Base-by-base conservation (phyloP, 2,329 filamentous ascomycete species). In the Ophiostoma montium region DNA sequence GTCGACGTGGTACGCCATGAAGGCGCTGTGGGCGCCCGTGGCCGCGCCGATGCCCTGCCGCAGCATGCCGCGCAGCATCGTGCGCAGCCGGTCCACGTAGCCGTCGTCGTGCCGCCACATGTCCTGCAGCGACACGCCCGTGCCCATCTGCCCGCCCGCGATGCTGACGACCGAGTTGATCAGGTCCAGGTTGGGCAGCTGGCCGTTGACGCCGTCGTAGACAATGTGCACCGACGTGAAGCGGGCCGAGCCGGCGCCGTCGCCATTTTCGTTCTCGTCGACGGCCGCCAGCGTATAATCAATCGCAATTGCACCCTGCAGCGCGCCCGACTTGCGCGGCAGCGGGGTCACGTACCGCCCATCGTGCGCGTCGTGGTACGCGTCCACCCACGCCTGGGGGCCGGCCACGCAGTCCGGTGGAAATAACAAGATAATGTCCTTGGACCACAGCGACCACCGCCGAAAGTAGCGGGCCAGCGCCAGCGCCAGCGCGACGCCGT, bases 1-100 rank as follows among this genome's bases (percentile, higher is more conserved):
- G 62, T 98, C 92, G 53, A 98, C 85, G 58, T 96, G 92, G 62
- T 98, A 98, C 0, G 92, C 88, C 60, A 98, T 95, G 63, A 98
- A 98, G 57, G 84, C 84, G 63, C 87, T 95, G 63, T 98, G 92
- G 2, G 90, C 83, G 5, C 92, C 92, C 5, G 86, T 87, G 5
- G 88, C 85, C 57, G 90, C 83, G 1, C 92, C 92, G 1, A 95
- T 69, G 0, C 86, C 88, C 66, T 98, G 92, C 53, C 84, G 88
- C 52, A 94, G 67, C 86, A 98, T 95, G 35, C 92, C 90, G 35
- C 87, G 78, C 38, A 95, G 73, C 76, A 98, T 92, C 0, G 89
- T 95, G 57, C 80, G 75, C 36, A 98, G 74, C 16, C 92, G 80
- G 60, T 89, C 85, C 39, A 75, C 68, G 65, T 96, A 98, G 64